These are phyloP conservation scores for Boletus eberwhitei DNA, from an alignment of 768 basidiomycete genomes.

Conservation along the genomic window DNA sequence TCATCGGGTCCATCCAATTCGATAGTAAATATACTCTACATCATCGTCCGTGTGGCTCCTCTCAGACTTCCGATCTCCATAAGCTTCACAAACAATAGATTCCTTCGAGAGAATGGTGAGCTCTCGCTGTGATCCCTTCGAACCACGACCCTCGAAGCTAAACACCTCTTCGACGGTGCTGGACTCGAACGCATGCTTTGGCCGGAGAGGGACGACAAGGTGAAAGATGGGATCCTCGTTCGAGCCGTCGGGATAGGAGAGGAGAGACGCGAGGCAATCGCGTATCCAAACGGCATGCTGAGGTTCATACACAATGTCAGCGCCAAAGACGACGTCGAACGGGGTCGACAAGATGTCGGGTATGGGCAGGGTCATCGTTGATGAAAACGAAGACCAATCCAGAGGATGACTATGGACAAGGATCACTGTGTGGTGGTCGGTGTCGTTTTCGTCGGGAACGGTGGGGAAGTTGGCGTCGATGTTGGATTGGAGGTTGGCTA, in stretches of 20 bases:
- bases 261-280: constrained; percentile 37
- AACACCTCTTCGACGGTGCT: constrained; percentile 58
- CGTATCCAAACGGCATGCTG: constrained; percentile 48
- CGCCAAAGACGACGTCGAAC: constrained; percentile 51
- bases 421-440: not conserved
- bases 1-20: constrained; percentile 57
- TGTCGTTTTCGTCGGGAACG: not conserved
- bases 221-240: constrained; percentile 46
- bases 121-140: constrained; percentile 13
- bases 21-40: constrained; percentile 69
- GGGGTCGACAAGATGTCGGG: constrained; percentile 28
- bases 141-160: constrained; percentile 3
- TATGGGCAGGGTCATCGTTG: not conserved
- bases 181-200: constrained; percentile 60
- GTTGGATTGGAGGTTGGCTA: constrained; percentile 47
- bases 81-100: constrained; percentile 51
- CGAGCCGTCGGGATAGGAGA: constrained; percentile 26
- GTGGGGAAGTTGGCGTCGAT: constrained; percentile 35
- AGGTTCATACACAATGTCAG: constrained; percentile 54
- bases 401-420: constrained; percentile 29
- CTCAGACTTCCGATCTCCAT: constrained; percentile 16
- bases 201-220: constrained; percentile 72
- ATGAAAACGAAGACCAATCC: constrained; percentile 38
- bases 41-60: constrained; percentile 40
- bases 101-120: constrained; percentile 56